Evolutionary conservation across 2,329 filamentous ascomycete species (phyloP).

Genomic region (Ophiostoma quercus): DNA sequence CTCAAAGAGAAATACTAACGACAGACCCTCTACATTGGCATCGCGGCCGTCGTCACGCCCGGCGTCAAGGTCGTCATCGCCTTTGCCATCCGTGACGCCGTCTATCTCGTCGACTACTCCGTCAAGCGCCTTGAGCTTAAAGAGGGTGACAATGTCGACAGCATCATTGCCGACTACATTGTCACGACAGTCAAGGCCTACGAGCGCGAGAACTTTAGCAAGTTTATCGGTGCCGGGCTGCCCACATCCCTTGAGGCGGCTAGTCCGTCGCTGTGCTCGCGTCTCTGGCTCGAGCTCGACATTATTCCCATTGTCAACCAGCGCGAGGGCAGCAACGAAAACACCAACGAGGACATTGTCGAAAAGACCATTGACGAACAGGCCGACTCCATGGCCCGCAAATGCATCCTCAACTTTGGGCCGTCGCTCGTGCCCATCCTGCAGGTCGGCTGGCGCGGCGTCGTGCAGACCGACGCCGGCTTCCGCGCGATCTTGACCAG

Average conservation of each 20-base stretch:
- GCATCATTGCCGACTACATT: conserved; percentile 55
- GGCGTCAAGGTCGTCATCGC: conserved; percentile 54
- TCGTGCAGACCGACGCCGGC: conserved; percentile 64
- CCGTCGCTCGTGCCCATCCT: conserved; percentile 65
- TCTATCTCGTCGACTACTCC: conserved; percentile 68
- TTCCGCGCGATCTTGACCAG: conserved; percentile 56
- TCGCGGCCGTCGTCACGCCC: conserved; percentile 51
- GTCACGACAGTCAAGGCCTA: conserved; percentile 54
- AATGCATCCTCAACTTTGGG: conserved; percentile 71
- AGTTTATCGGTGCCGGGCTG: conserved; percentile 70
- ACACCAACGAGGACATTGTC: conserved; percentile 34
- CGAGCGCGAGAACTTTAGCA: conserved; percentile 60
- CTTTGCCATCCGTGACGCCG: conserved; percentile 66
- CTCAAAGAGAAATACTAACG: neutral
- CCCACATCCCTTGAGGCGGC: conserved; percentile 53
- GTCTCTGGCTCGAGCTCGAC: conserved; percentile 71
- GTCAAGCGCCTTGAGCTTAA: conserved; percentile 52
- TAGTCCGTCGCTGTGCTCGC: conserved; percentile 61
- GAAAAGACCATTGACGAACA: conserved; percentile 67
- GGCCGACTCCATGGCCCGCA: conserved; percentile 74
- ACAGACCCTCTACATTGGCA: conserved; percentile 57
- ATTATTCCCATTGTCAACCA: conserved; percentile 62
- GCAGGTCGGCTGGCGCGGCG: conserved; percentile 60
- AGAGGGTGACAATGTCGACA: conserved; percentile 38
- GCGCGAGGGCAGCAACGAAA: conserved; percentile 38